phyloP scores from a whole-genome alignment of 805 yeast species.

The Yarrowia divulgata region DNA sequence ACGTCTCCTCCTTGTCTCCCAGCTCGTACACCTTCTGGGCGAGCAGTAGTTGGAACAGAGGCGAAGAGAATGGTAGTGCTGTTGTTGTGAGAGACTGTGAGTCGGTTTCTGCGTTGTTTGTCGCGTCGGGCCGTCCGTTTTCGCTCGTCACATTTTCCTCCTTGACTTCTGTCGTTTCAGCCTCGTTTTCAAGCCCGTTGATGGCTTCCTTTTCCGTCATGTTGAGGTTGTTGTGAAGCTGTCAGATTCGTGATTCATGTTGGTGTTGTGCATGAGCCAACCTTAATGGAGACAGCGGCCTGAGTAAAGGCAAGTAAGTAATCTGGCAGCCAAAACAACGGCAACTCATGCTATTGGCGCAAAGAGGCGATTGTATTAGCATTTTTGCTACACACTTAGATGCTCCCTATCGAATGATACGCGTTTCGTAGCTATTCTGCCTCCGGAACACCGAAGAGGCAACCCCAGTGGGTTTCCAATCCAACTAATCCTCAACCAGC shows the following conservation, averaged over 20 bases:
- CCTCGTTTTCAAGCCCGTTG: background rate
- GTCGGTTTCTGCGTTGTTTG: background rate
- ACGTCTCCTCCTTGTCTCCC: conserved; percentile 43
- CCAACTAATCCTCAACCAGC: too few species aligned
- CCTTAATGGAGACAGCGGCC: background rate
- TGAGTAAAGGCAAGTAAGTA: too few species aligned
- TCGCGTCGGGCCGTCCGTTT: background rate
- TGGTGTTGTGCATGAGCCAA: conserved; percentile 26
- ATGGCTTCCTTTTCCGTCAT: conserved; percentile 20
- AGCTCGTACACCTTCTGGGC: conserved; percentile 50
- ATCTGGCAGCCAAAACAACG: too few species aligned
- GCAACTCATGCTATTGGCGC: too few species aligned
- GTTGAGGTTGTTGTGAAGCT: background rate
- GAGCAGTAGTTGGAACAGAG: conserved; percentile 48
- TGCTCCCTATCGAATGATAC: too few species aligned
- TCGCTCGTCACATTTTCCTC: conserved; percentile 1
- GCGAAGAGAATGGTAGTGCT: background rate
- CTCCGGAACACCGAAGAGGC: too few species aligned
- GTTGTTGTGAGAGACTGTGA: background rate
- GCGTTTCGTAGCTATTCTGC: too few species aligned
- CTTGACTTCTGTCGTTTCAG: background rate
- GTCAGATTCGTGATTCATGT: conserved; percentile 1
- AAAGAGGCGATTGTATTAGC: too few species aligned
- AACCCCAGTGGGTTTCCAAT: too few species aligned
- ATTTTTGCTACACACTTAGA: too few species aligned